phyloP scores from a whole-genome alignment of 2,329 filamentous ascomycete genomes.

The Tolypocladium ovalisporum region DNA sequence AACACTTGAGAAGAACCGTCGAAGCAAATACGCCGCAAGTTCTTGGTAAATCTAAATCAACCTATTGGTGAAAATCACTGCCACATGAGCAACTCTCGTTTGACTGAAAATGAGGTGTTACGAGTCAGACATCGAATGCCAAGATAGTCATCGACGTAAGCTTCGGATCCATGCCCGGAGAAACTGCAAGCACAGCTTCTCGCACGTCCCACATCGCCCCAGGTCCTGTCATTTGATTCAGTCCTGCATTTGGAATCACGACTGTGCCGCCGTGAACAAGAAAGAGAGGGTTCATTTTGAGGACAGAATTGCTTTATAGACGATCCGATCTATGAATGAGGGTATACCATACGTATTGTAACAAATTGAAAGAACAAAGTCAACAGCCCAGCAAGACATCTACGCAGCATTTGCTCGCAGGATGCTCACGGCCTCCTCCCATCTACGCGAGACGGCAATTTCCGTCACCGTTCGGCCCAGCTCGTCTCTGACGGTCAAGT shows the following conservation, averaged over 20 bases:
- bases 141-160: neutral
- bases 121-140: neutral
- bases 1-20: too few relatives aligned
- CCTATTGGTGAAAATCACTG: too few relatives aligned
- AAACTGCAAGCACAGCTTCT: too few relatives aligned
- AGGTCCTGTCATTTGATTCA: too few relatives aligned
- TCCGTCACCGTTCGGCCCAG: slow-evolving; percentile 42
- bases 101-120: too few relatives aligned
- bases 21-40: neutral
- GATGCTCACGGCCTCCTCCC: slow-evolving; percentile 44
- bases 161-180: too few relatives aligned
- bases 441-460: slow-evolving; percentile 45
- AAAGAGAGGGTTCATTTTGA: neutral
- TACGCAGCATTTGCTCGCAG: slow-evolving; percentile 26
- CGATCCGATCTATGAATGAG: too few relatives aligned
- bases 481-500: slow-evolving; percentile 43
- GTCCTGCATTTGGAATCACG: neutral
- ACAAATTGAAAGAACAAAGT: neutral
- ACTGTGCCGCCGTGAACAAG: neutral
- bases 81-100: neutral
- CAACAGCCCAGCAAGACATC: neutral
- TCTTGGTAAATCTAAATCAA: neutral
- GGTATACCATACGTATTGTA: neutral
- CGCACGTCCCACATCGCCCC: neutral
- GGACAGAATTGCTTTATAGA: too few relatives aligned